A percentile compares a stretch with the other conserved stretches of the same genome.
These are phyloP conservation scores for Ganoderma sp. DNA, from an alignment of 1,284 basidiomycete species.

Conservation along the genomic window DNA sequence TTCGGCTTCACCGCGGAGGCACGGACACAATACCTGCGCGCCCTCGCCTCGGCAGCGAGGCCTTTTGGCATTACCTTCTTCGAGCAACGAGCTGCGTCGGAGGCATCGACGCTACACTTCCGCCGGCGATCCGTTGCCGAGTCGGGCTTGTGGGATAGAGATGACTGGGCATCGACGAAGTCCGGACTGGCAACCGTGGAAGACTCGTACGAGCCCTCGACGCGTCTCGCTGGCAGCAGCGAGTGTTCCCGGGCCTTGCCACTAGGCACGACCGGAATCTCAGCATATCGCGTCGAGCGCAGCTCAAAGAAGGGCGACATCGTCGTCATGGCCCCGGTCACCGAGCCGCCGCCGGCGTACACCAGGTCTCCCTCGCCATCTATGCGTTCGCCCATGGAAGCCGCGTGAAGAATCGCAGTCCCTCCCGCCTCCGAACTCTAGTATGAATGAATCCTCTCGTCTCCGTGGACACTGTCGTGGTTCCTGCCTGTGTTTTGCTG, in stretches of 20 bases:
- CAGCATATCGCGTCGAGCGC: neutral
- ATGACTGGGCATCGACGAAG: neutral
- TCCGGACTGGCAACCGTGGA: neutral
- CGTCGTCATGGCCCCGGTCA: neutral
- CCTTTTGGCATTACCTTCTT: neutral
- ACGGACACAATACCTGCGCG: constrained; percentile 27
- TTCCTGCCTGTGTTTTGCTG: neutral
- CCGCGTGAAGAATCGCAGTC: neutral
- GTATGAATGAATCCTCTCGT: neutral
- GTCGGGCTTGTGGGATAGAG: neutral
- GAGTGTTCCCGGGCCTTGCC: neutral
- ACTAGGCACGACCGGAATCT: neutral
- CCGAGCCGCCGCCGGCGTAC: neutral
- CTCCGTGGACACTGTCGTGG: neutral
- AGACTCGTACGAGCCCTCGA: neutral
- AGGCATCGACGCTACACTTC: neutral
- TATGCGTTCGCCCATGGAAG: neutral
- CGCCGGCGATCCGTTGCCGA: neutral
- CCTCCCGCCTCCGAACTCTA: neutral
- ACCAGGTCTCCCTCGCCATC: neutral
- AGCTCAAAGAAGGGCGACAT: neutral
- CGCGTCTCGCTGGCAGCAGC: neutral
- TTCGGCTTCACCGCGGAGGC: constrained; percentile 16
- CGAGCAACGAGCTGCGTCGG: neutral
- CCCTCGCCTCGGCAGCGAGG: neutral